Base-by-base conservation (phyloP, 2,329 filamentous ascomycete genomes). In the Penicillium sp. region DNA sequence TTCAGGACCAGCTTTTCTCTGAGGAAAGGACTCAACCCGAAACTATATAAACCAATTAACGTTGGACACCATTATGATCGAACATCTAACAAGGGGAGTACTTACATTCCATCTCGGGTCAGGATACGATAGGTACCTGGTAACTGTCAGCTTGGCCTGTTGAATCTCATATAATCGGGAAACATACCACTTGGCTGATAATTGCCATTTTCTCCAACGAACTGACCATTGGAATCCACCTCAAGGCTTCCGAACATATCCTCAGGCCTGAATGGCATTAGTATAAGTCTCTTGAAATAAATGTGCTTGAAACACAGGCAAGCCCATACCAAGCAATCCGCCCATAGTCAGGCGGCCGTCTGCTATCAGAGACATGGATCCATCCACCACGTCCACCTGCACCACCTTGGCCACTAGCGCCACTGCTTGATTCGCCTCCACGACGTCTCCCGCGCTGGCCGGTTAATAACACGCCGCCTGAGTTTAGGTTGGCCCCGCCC, bases 241-340 rank as follows among this genome's bases (percentile, higher is more conserved):
- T 87, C 84, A 25, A 87, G 66, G 61, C 83, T 86, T 14, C 84
- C 84, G 65, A 87, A 83, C 47, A 87, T 87, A 70, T 87, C 84
- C 67, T 87, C 84, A 0, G 84, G 84, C 68, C 77, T 78, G 36
- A 28, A 22, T 22, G 14, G 4, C 19, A 31, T 55, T 22, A 55
- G 47, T 49, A 47, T 71, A 50, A 65, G 60, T 35, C 12, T n/a
- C 33, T 26, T 30, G 19, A 3, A 35, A 12, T 35, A 33, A 25
- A 19, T 12, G 16, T 10, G 28, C 19, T 17, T 28, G 14, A 19
- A 14, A 33, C 5, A 26, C 2, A 14, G 16, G 30, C 12, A 19
- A 35, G 9, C 5, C 14, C 63, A 49, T 68, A 77, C 80, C 80
- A 85, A 49, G 84, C 82, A 58, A 86, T 85, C n/a, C 84, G 69